Evolutionary conservation across 768 basidiomycete genomes (phyloP), one percentile per base, ranked within the genome.

Genomic region (Lactarius hengduanensis): DNA sequence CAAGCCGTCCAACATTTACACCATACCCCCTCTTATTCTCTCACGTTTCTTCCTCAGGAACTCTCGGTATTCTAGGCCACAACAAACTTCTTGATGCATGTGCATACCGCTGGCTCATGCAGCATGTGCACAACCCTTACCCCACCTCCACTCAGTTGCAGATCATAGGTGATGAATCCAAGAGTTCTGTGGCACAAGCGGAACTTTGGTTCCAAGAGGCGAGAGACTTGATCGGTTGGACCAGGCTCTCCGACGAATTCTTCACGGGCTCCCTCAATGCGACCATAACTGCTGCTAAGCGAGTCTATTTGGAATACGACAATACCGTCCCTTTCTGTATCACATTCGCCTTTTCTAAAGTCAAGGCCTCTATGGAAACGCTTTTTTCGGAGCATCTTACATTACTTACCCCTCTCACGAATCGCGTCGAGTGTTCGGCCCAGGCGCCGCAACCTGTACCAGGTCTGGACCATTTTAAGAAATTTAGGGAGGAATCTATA

Each of bases 41-140:
- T 1, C 13, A 15, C 13, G 1, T 9, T 18, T 10, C 34, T 53
- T 54, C 61, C 13, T n/a, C 30, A n/a, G 18, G 26, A 0, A 53
- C 20, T 32, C 11, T 45, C 2, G 13, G 26, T 10, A 58, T 40
- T 50, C 32, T 67, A 0, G 61, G 61, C 38, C 61, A 63, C 10
- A 13, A 67, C 9, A 59, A 28, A 26, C 13, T 40, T 15, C 28
- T 67, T 47, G 61, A 59, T 8, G 15, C 50, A 3, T 38, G 30
- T 18, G 66, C 66, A 30, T 38, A 67, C 20, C 55, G 9, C 18
- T 67, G 66, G 66, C 34, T 67, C 3, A 28, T 59, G 50, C 61
- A 55, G 9, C 63, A 86, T 55, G 59, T 86, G 0, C 80, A 83
- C 55, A 79, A 84, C 65, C 86, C 86, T 0, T 86, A 86, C 63